Base-by-base conservation (phyloP, 805 yeast species). In the Teunomyces tritomae region DNA sequence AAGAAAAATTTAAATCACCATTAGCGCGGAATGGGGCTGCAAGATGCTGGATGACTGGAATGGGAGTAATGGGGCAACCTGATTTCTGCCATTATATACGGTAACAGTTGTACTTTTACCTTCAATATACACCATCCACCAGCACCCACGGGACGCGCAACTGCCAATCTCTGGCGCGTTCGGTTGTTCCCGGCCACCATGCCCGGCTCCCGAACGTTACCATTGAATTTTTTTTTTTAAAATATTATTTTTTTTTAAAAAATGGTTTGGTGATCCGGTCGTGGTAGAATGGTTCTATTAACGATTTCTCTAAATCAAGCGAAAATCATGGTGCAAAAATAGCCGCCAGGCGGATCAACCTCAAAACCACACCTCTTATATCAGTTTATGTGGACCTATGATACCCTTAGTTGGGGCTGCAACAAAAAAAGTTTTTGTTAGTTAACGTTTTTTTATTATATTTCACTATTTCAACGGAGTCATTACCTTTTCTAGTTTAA, bases 1-100 rank as follows among this genome's bases (percentile, higher is more conserved):
- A 35, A 20, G 39, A 35, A 35, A 34, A 35, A 35, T 16, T 35
- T 35, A 35, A 35, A 35, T 32, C 34, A 32, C 34, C 34, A 32
- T 16, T 16, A 17, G n/a, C 10, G 26, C 20, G 39, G 39, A 35
- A 17, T 35, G 39, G 39, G 39, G 26, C 39, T 35, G 39, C 26
- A 16, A 32, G 17, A 13, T 32, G 10, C 17, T 32, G 34, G 34
- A n/a, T 32, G 26, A 20, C n/a, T 20, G 20, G 8, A 26, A 7
- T 20, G 39, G 39, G 8, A 9, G 11, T n/a, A 20, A 20, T 35
- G 39, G 24, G 39, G 24, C 39, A 20, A 35, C 27, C 27, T 35
- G 28, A 20, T 35, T 20, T 35, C 24, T 16, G 24, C 24, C 5
- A 20, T 8, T 35, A 2, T 32, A 16, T 14, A 11, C 39, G 39